A percentile compares a stretch with the other conserved stretches of the same genome.
Evolutionary conservation across 306 rosid species (phyloP).

Genomic region (Luffa acutangula): DNA sequence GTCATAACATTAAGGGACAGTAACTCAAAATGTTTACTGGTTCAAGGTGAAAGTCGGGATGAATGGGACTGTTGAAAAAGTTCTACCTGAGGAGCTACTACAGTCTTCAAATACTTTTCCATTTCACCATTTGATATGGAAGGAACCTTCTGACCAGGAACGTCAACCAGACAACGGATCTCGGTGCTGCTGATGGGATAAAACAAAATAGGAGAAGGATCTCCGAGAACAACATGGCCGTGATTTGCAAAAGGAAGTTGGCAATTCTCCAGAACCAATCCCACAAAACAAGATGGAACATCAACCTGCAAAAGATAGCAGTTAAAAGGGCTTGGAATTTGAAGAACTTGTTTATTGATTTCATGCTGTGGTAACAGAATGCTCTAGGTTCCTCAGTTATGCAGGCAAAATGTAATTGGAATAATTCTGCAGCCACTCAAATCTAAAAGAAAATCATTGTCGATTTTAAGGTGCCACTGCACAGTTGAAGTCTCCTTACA

Average conservation of each 20-base stretch:
- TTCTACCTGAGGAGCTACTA: conserved; percentile 80
- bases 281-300: conserved; percentile 89
- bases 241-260: conserved; percentile 78
- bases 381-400: background rate
- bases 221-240: conserved; percentile 81
- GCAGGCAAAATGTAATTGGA: background rate
- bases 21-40: background rate
- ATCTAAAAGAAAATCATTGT: background rate
- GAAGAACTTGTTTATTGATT: background rate
- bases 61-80: background rate
- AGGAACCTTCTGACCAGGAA: conserved; percentile 91
- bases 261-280: conserved; percentile 77
- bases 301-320: conserved; percentile 55
- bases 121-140: conserved; percentile 89
- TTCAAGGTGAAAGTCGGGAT: background rate
- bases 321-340: background rate
- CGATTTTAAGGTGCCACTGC: background rate
- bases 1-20: background rate
- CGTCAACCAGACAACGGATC: conserved; percentile 88
- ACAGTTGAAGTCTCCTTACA: conserved; percentile 31
- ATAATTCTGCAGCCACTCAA: background rate
- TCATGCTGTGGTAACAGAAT: background rate
- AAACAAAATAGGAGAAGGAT: conserved; percentile 89
- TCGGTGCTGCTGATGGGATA: conserved; percentile 88
- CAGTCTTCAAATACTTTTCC: conserved; percentile 71